A percentile compares a stretch with the other conserved stretches of the same genome.
Conservation (phyloP, 768 basidiomycete genomes). For the Lentinus tigrinus region DNA sequence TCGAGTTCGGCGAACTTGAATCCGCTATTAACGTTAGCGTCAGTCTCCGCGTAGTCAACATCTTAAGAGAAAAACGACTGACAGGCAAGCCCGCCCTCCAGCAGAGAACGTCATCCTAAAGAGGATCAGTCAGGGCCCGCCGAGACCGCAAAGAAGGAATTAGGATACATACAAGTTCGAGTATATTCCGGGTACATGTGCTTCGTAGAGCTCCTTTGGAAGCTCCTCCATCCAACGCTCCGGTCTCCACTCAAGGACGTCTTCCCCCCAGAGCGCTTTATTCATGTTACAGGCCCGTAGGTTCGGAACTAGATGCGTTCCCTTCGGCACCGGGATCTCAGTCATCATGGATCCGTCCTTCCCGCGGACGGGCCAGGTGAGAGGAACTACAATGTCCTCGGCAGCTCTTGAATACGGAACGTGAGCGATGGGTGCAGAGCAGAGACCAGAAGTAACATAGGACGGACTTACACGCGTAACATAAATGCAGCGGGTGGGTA, state of each 20-base stretch:
- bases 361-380: neutral
- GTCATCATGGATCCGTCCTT: neutral
- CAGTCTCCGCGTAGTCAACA: neutral
- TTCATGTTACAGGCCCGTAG: constrained; percentile 39
- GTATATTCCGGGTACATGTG: constrained; percentile 5
- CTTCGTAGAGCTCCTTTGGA: neutral
- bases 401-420: constrained; percentile 12
- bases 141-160: neutral
- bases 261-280: constrained; percentile 40
- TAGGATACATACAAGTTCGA: neutral
- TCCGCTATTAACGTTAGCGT: neutral
- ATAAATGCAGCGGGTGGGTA: constrained; percentile 9
- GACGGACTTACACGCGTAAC: neutral
- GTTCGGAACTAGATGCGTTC: constrained; percentile 36
- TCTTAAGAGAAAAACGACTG: neutral
- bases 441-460: neutral
- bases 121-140: neutral
- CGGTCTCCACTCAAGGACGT: constrained; percentile 41
- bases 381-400: constrained; percentile 42
- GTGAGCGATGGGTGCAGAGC: constrained; percentile 28
- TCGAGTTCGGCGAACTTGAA: constrained; percentile 9
- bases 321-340: constrained; percentile 35
- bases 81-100: constrained; percentile 26
- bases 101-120: constrained; percentile 28
- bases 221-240: constrained; percentile 37